Base-by-base conservation (phyloP, 768 basidiomycete species). In the Tulasnella sp. region DNA sequence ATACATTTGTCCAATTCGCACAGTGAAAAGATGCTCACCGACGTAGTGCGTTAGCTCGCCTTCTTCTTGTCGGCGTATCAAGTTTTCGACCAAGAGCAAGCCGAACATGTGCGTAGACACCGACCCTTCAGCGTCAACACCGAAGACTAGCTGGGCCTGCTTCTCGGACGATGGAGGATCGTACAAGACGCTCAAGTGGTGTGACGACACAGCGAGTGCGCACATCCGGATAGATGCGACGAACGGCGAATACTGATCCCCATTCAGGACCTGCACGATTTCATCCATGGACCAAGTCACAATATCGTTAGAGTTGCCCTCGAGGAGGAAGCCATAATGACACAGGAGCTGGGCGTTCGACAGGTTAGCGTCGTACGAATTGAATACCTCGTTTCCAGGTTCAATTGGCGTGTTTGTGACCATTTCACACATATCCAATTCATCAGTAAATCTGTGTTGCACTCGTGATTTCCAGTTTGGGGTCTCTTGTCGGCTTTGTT, bases 321-420 rank as follows among this genome's bases (percentile, higher is more conserved):
- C 83, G n/a, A 89, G 75, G 26, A 75, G 68, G 67, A 90, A 90
- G 0, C 88, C 88, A 68, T 89, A 89, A 63, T 78, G 80, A 15
- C 73, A 74, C 52, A 88, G 73, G 13, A 90, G 76, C 65, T 81
- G 72, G 1, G 85, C 80, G 66, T 88, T 89, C 17, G 74, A 73
- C 38, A 88, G 72, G 2, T 73, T 70, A n/a, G 83, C 82, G 43
- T 67, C 66, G 67, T 90, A 91, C 0, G 85, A 85, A 69, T 91
- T 91, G 75, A 81, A 89, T 21, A 88, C 73, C 60, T 90, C 81
- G 9, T 73, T 72, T 42, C 71, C 70, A 0, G 79, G 73, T 7
- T 72, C 69, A 43, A 88, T 75, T n/a, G 71, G 64, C 13, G 70
- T 68, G 61, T 82, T 79, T 0, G 80, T 73, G 2, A 86, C 81